Base-by-base conservation (phyloP, 768 basidiomycete genomes). In the Daedalea quercina region DNA sequence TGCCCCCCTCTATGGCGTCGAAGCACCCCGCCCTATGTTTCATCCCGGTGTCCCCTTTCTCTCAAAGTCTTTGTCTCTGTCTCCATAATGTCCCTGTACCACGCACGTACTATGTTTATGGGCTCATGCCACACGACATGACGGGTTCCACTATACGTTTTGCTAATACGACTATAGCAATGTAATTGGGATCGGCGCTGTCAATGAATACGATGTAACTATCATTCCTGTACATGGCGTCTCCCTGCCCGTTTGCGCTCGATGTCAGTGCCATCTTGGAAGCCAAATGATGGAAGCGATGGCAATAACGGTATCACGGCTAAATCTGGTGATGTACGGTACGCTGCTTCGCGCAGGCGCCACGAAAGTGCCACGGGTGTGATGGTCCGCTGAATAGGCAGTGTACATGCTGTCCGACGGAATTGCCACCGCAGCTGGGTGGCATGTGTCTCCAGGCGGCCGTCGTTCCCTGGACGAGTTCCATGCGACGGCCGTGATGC, bases 61-160 rank as follows among this genome's bases (percentile, higher is more conserved):
- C 35, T 54, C 26, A 15, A 40, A 50, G 43, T 57, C 31, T 53
- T 49, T 17, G 25, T 49, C 35, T 55, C 43, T 56, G 56, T 57
- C 44, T 50, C 57, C 52, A 54, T 55, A 60, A 56, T 44, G 4
- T 57, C 44, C 50, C 59, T 52, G 57, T 57, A 60, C 52, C 47
- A 46, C 54, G 63, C 60, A 64, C 58, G 59, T 64, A 40, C 17
- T 40, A 64, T 62, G 60, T 61, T 61, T 59, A 61, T 61, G 63
- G 58, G 59, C 58, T 44, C 53, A 56, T 44, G 43, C 51, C 50
- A 52, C 63, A 61, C 54, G 63, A 62, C 61, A 64, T 57, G 60
- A 60, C 57, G 52, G 56, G 57, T 55, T 53, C 58, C 59, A 53
- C 52, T 53, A 44, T 60, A 60, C 50, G 51, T 37, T 51, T 56